Evolutionary conservation across 176 grass and related monocot species (phyloP).

Genomic region (Carex scoparia): DNA sequence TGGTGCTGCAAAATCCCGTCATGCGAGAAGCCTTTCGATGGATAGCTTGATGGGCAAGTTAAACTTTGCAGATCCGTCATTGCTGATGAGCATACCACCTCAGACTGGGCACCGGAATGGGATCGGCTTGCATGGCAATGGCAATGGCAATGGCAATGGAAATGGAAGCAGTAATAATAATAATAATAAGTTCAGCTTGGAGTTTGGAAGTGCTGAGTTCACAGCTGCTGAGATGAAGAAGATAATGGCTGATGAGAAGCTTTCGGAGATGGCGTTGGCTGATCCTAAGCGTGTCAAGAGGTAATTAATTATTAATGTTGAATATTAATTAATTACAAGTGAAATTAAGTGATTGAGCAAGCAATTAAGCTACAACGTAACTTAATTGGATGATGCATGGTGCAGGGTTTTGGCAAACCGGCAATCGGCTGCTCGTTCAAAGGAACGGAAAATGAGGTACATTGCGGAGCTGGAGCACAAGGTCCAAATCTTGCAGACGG

Average conservation of each 20-base stretch:
- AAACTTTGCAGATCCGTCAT: slow-evolving; percentile 36
- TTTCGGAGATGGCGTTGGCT: slow-evolving; percentile 86
- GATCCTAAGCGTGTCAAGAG: slow-evolving; percentile 97
- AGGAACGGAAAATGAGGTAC: slow-evolving; percentile 86
- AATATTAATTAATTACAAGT: neutral
- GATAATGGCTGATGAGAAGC: slow-evolving; percentile 90
- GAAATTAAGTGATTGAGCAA: neutral
- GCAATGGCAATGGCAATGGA: neutral
- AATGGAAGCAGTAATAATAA: neutral
- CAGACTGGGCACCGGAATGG: slow-evolving; percentile 23
- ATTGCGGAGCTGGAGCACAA: slow-evolving; percentile 94
- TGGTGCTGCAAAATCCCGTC: slow-evolving; percentile 16
- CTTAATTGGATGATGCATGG: too few relatives aligned
- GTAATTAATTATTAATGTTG: slow-evolving; percentile 7
- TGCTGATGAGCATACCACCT: slow-evolving; percentile 3
- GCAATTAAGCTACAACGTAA: too few relatives aligned
- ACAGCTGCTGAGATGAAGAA: slow-evolving; percentile 88
- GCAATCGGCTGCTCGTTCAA: slow-evolving; percentile 94
- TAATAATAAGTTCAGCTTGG: slow-evolving; percentile 64
- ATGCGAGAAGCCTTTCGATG: slow-evolving; percentile 75
- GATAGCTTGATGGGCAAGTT: slow-evolving; percentile 82
- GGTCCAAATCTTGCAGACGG: slow-evolving; percentile 82
- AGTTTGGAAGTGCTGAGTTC: slow-evolving; percentile 87
- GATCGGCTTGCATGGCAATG: slow-evolving; percentile 4
- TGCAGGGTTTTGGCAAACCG: slow-evolving; percentile 86